Evolutionary conservation across 169 alveolate species (phyloP).

Genomic region (Plasmodium gaboni): DNA sequence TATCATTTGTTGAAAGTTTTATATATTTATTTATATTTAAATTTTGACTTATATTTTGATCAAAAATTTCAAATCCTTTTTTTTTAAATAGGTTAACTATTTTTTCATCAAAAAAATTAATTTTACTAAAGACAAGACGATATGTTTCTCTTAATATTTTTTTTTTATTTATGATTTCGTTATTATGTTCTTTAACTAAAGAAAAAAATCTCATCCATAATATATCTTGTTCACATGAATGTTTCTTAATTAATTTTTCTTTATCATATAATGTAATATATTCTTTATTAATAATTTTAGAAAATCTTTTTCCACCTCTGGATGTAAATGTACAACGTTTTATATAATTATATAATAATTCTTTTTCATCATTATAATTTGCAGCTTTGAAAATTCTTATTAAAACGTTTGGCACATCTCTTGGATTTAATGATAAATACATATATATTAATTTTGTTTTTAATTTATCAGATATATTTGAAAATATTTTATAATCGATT

Average conservation of each 20-base stretch:
- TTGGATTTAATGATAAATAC: constrained; percentile 80
- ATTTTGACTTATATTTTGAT: neutral
- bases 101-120: constrained; percentile 27
- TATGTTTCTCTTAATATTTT: constrained; percentile 52
- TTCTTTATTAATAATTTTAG: constrained; percentile 79
- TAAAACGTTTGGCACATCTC: constrained; percentile 79
- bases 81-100: constrained; percentile 13
- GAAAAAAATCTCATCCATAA: constrained; percentile 55
- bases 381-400: constrained; percentile 80
- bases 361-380: constrained; percentile 82
- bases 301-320: constrained; percentile 83
- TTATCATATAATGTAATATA: constrained; percentile 19
- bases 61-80: constrained; percentile 48
- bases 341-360: constrained; percentile 77
- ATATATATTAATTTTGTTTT: constrained; percentile 81
- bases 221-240: constrained; percentile 49
- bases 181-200: constrained; percentile 20
- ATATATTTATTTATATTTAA: neutral
- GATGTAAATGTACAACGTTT: constrained; percentile 79
- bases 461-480: constrained; percentile 61
- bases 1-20: neutral
- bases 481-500: constrained; percentile 40
- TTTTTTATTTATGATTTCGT: constrained; percentile 13
- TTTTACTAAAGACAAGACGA: constrained; percentile 59
- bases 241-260: constrained; percentile 36